phyloP scores from a whole-genome alignment of 2,329 filamentous ascomycete species.

The Dothistroma pini region DNA sequence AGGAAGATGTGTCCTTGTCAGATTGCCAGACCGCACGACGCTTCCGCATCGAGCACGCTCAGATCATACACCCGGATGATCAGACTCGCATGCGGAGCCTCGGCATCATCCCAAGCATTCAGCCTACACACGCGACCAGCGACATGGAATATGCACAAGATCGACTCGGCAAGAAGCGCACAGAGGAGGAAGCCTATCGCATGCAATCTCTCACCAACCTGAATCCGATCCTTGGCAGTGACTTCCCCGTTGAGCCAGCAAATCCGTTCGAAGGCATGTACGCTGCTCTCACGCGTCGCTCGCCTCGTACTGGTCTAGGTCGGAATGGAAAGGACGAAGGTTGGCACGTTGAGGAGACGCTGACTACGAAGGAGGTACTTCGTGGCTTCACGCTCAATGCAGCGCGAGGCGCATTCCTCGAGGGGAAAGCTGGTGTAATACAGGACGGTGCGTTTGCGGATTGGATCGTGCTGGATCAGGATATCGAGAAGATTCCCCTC shows the following conservation, averaged over 20 bases:
- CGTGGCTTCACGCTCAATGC: not conserved
- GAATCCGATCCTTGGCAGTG: not conserved
- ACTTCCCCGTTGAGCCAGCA: not conserved
- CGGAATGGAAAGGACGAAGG: not conserved
- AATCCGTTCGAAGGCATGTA: conserved; percentile 3
- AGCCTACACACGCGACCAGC: conserved; percentile 1
- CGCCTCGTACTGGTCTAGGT: not conserved
- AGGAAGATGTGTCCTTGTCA: not conserved
- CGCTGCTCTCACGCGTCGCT: not conserved
- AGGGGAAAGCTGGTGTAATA: conserved; percentile 1
- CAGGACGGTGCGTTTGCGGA: not conserved
- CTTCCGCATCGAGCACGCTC: not conserved
- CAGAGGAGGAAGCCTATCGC: not conserved
- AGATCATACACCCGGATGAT: not conserved
- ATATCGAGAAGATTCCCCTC: not conserved
- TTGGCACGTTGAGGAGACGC: not conserved
- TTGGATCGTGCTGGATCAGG: conserved; percentile 2
- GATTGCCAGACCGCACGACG: not conserved
- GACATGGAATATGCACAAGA: not conserved
- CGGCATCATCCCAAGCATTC: conserved; percentile 2
- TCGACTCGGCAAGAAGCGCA: not conserved
- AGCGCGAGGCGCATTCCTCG: not conserved
- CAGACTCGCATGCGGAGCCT: not conserved
- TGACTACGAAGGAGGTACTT: not conserved
- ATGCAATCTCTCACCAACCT: conserved; percentile 1